Base-by-base conservation (phyloP, 1,284 basidiomycete species). In the Irpex sp. region DNA sequence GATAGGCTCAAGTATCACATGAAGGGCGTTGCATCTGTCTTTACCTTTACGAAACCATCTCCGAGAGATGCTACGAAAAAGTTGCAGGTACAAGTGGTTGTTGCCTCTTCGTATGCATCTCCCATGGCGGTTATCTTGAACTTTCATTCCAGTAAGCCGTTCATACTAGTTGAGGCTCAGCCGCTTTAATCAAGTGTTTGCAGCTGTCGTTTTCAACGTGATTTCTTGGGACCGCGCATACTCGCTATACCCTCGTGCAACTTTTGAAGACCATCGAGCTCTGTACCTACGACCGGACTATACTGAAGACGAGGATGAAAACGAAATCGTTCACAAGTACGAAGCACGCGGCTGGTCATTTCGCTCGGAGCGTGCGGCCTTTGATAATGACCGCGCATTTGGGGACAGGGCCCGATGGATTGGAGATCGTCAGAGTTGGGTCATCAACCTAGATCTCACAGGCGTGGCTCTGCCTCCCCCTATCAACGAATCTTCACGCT, bases 171-270 rank as follows among this genome's bases (percentile, higher is more conserved):
- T 43, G n/a, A 19, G 19, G 8, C 19, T 37, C 37, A 26, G 13
- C 26, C 43, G 53, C n/a, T 8, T 2, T 39, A 19, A 9, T 49
- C 39, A 56, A 6, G 9, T 47, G 0, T 75, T 87, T 86, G 1
- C 57, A 73, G 72, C 71, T 0, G 61, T 59, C 21, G 72, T 74
- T 5, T 69, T 74, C 69, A 73, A 72, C 57, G 54, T 72, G 37
- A 72, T 74, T 46, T 60, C 67, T 3, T 68, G 65, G 47, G 65
- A 65, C 1, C 65, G 62, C 35, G 73, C 73, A 3, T 71, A 71
- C 56, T 68, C 69, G 56, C 68, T 73, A 39, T 76, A 69, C 64
- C 73, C 74, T 8, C 62, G 60, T 26, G 68, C 74, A 6, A 75
- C 73, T 2, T 71, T 75, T 59, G 67, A 71, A 37, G 62, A 70